These are phyloP conservation scores for Persicaria maculosa DNA, from an alignment of 148 eudicot genomes.

Conservation along the genomic window DNA sequence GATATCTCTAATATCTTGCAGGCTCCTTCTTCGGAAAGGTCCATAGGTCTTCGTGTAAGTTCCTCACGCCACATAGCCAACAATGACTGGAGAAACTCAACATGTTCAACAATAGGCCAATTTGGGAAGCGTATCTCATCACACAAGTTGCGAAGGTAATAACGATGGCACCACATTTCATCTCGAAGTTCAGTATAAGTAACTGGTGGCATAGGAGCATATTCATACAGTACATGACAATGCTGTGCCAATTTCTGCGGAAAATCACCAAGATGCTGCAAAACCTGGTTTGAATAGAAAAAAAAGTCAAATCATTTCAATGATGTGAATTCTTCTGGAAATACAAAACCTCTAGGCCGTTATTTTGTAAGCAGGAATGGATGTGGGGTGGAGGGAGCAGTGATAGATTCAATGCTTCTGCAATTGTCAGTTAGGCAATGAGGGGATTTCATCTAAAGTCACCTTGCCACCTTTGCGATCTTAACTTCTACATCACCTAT, in stretches of 20 bases:
- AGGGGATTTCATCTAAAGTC: too few species aligned
- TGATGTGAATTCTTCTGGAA: neutral
- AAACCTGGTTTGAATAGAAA: conserved; percentile 43
- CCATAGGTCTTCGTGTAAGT: conserved; percentile 95
- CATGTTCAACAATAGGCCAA: conserved; percentile 99
- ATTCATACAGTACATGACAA: conserved; percentile 90
- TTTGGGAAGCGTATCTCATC: conserved; percentile 95
- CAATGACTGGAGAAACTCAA: conserved; percentile 93
- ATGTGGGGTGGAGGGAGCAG: neutral
- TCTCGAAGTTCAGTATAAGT: conserved; percentile 92
- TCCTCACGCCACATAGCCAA: conserved; percentile 99
- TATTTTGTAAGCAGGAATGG: neutral
- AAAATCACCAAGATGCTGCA: conserved; percentile 98
- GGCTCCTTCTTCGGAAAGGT: conserved; percentile 99
- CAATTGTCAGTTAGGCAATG: too few species aligned
- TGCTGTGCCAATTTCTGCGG: conserved; percentile 96
- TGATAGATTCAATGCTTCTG: too few species aligned
- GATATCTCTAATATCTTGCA: conserved; percentile 92
- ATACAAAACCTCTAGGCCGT: neutral
- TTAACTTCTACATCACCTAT: too few species aligned
- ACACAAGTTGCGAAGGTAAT: conserved; percentile 90
- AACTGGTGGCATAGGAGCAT: conserved; percentile 99
- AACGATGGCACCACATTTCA: conserved; percentile 99
- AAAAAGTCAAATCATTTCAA: neutral
- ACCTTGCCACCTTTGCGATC: too few species aligned